These are phyloP conservation scores for Panus rudis DNA, from an alignment of 768 basidiomycete species.

Conservation along the genomic window DNA sequence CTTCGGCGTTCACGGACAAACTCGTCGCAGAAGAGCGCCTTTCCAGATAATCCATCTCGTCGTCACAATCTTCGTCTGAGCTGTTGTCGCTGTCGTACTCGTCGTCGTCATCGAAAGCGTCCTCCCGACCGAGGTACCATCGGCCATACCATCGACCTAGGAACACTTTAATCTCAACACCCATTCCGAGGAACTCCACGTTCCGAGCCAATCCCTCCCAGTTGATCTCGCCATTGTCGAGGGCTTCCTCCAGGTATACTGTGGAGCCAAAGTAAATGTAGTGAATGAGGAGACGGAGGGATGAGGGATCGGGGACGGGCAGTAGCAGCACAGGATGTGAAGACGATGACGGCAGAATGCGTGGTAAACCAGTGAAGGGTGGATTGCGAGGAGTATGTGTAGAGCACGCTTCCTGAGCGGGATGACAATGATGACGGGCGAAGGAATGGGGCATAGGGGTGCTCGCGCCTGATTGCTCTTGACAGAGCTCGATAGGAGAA, in stretches of 20 bases:
- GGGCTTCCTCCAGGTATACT: conserved; percentile 55
- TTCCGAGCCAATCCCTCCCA: conserved; percentile 90
- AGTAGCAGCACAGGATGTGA: conserved; percentile 66
- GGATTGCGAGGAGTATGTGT: conserved; percentile 34
- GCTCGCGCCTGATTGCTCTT: too few relatives aligned
- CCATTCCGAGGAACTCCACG: conserved; percentile 80
- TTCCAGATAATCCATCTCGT: conserved; percentile 19
- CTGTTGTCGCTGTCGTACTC: conserved; percentile 21
- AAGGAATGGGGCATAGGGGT: conserved; percentile 32
- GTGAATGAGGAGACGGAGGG: conserved; percentile 65
- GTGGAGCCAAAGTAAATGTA: conserved; percentile 81
- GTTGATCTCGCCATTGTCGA: conserved; percentile 55
- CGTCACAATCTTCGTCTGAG: conserved; percentile 35
- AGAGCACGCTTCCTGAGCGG: too few relatives aligned
- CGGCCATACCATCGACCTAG: conserved; percentile 68
- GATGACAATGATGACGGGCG: conserved; percentile 32
- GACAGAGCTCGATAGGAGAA: conserved; percentile 52
- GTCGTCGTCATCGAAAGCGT: conserved; percentile 28
- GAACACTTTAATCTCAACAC: conserved; percentile 69
- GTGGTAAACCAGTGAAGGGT: conserved; percentile 41
- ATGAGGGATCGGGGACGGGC: conserved; percentile 67
- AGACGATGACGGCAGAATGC: conserved; percentile 55
- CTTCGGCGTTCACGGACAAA: conserved; percentile 17
- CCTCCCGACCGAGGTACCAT: conserved; percentile 38
- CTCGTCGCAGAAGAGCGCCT: conserved; percentile 2